These are phyloP conservation scores for Angomonas deanei DNA, from an alignment of 208 protist genomes.

Conservation along the genomic window DNA sequence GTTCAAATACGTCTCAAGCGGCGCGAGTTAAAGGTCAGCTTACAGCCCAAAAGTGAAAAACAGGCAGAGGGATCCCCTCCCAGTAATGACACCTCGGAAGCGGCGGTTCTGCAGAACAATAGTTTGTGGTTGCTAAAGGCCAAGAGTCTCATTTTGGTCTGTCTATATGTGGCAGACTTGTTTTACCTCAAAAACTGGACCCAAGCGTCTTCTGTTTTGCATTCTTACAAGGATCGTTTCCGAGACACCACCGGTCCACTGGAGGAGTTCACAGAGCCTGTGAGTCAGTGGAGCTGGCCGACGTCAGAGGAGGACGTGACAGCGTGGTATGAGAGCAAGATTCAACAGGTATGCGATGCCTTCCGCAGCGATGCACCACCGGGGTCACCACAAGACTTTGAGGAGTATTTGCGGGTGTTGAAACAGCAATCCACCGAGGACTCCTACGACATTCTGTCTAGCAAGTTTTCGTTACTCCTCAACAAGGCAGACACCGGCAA, in stretches of 20 bases:
- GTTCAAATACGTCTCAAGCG: neutral
- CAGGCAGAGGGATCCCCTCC: neutral
- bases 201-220: too few relatives aligned
- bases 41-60: neutral
- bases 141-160: constrained; percentile 44
- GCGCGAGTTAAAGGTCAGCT: neutral
- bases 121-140: constrained; percentile 26
- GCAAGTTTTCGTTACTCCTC: too few relatives aligned
- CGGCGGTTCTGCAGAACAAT: constrained; percentile 6
- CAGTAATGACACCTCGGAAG: constrained; percentile 1
- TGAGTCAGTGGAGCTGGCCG: constrained; percentile 34
- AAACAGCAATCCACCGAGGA: constrained; percentile 2
- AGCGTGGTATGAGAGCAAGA: constrained; percentile 41
- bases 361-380: neutral
- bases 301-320: constrained; percentile 15
- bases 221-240: too few relatives aligned
- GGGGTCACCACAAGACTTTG: constrained; percentile 5
- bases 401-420: constrained; percentile 16
- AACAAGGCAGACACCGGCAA: neutral
- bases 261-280: constrained; percentile 7
- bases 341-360: constrained; percentile 15
- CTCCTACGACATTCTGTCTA: too few relatives aligned
- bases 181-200: neutral
- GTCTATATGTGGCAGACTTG: constrained; percentile 19
- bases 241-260: too few relatives aligned